These are phyloP conservation scores for Phytophthora multivora DNA, from an alignment of 352 stramenopile species.

Conservation along the genomic window DNA sequence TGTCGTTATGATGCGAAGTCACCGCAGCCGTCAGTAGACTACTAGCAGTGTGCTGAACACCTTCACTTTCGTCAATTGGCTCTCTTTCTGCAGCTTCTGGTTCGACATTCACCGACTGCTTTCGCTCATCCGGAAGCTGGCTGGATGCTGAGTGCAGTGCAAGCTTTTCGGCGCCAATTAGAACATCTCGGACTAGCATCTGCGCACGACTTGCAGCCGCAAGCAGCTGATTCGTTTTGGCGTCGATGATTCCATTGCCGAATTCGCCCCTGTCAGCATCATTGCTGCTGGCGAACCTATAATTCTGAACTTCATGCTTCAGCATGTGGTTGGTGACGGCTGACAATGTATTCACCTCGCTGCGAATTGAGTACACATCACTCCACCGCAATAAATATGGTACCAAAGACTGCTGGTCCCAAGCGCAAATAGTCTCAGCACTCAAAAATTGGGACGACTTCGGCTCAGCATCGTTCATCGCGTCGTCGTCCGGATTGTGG, in stretches of 20 bases:
- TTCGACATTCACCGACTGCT: constrained; percentile 4
- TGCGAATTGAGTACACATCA: constrained; percentile 46
- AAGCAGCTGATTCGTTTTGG: constrained; percentile 29
- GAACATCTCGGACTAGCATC: constrained; percentile 41
- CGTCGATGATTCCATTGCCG: constrained; percentile 9
- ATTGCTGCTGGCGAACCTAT: not conserved
- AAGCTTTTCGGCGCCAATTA: constrained; percentile 39
- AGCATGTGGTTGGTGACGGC: constrained; percentile 44
- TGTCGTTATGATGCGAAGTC: no score
- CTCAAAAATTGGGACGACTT: constrained; percentile 15
- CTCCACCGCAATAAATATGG: constrained; percentile 55
- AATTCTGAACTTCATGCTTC: constrained; percentile 35
- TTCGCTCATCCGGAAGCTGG: constrained; percentile 39
- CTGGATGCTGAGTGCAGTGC: constrained; percentile 48
- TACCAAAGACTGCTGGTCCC: constrained; percentile 32
- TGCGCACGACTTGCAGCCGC: constrained; percentile 28
- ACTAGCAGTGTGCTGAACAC: no score
- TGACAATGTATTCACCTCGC: constrained; percentile 38
- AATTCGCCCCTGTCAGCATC: not conserved
- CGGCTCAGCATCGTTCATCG: constrained; percentile 1
- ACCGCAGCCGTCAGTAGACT: no score
- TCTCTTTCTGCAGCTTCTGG: not conserved
- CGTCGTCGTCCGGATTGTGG: constrained; percentile 16
- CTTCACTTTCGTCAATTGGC: not conserved
- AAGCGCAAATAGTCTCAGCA: constrained; percentile 37